Evolutionary conservation across 2,329 filamentous ascomycete species (phyloP), one percentile per base, ranked within the genome.

Genomic region (Lithohypha guttulata): DNA sequence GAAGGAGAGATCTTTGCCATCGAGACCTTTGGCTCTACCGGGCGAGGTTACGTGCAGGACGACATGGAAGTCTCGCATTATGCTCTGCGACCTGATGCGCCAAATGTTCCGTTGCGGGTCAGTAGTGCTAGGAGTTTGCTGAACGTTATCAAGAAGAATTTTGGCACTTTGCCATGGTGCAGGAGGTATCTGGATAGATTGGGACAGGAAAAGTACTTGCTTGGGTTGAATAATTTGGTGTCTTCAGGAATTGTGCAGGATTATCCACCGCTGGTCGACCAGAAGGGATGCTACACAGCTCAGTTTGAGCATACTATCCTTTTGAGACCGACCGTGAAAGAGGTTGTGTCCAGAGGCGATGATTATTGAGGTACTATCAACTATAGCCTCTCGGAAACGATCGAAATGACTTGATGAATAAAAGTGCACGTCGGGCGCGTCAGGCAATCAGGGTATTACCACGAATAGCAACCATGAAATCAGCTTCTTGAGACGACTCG

Each of bases 1-100:
- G 89, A 95, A 63, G 86, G 86, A 28, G 87, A 96, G 56, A 79
- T 86, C 13, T 96, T 93, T 60, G 87, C 87, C 48, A 93, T 95
- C 52, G 87, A 95, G 67, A 95, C 87, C 0, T 95, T 95, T 60
- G 89, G 87, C 44, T 91, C 81, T 59, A 95, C 87, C 15, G 89
- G 87, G 48, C 87, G 84, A 58, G 87, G 86, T 49, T 82, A 84
- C 56, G 84, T 94, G 41, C 69, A 77, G 49, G 86, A 95, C 55
- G 84, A 94, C 62, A 81, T 77, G 60, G 87, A 93, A 68, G 76
- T 78, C 13, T 94, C 85, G 29, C 86, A 94, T 62, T 96, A 95
- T 54, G 86, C 84, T 31, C 78, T 81, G 59, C 69, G 73, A 45
- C 61, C 67, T 22, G 81, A 93, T 58, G 79, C 79, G 3, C 75